A percentile compares a stretch with the other conserved stretches of the same genome.
These are phyloP conservation scores for Fusarium robinianum DNA, from an alignment of 2,329 filamentous ascomycete species.

Conservation along the genomic window DNA sequence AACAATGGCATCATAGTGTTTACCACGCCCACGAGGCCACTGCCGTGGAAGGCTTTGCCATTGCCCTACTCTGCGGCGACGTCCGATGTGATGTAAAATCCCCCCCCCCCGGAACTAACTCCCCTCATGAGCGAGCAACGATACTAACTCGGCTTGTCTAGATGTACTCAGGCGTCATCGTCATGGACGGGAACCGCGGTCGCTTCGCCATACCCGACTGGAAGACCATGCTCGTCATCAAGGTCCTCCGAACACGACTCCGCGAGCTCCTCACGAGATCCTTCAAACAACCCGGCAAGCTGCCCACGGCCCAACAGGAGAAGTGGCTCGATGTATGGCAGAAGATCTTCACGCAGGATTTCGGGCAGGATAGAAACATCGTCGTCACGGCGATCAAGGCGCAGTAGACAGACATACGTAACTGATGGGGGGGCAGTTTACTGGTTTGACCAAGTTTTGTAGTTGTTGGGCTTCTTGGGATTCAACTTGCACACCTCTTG, in stretches of 20 bases:
- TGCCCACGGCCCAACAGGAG: slow-evolving; percentile 68
- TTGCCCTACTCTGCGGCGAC: slow-evolving; percentile 85
- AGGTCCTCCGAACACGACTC: slow-evolving; percentile 73
- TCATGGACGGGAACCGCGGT: slow-evolving; percentile 84
- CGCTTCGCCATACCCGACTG: slow-evolving; percentile 84
- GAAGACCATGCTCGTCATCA: slow-evolving; percentile 90
- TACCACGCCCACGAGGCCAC: slow-evolving; percentile 92
- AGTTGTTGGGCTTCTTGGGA: no score
- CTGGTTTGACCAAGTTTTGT: neutral
- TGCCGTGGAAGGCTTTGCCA: slow-evolving; percentile 77
- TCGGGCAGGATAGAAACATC: slow-evolving; percentile 40
- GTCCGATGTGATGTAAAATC: slow-evolving; percentile 76
- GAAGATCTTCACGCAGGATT: slow-evolving; percentile 65
- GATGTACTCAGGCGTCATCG: slow-evolving; percentile 84
- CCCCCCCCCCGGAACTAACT: slow-evolving; percentile 2
- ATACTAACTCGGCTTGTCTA: no score
- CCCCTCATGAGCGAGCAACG: no score
- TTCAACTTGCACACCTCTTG: no score
- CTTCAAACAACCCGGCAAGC: slow-evolving; percentile 69
- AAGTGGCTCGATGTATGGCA: slow-evolving; percentile 78
- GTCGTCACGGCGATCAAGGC: slow-evolving; percentile 37
- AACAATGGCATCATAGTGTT: slow-evolving; percentile 55
- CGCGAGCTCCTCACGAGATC: slow-evolving; percentile 74
- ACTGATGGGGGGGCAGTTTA: no score
- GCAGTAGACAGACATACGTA: slow-evolving; percentile 25